A percentile compares a stretch with the other conserved stretches of the same genome.
phyloP scores from a whole-genome alignment of 164 flowering plant genomes.

The Cinnamomum micranthum region DNA sequence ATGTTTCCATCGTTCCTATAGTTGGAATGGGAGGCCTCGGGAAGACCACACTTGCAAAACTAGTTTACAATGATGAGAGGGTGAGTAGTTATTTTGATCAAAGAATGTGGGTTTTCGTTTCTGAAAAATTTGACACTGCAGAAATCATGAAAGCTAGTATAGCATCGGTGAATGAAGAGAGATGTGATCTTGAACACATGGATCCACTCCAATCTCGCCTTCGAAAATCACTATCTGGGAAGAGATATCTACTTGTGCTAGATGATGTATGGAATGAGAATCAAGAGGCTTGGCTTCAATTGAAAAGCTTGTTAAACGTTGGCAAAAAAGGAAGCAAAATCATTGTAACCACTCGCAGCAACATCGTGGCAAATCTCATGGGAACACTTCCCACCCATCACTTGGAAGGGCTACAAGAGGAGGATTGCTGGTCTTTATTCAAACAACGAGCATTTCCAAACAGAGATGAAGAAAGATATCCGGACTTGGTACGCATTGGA shows the following conservation, averaged over 20 bases:
- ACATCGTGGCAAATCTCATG: neutral
- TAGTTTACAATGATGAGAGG: neutral
- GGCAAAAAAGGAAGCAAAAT: neutral
- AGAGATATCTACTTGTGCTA: neutral
- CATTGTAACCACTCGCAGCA: neutral
- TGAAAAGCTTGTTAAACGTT: neutral
- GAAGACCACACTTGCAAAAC: neutral
- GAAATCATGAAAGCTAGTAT: neutral
- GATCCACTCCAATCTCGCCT: neutral
- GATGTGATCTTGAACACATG: neutral
- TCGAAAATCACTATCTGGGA: neutral
- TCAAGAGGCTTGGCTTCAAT: neutral
- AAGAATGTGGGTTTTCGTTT: neutral
- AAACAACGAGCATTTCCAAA: neutral
- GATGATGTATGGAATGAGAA: slow-evolving; percentile 2
- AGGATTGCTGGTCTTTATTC: slow-evolving; percentile 1
- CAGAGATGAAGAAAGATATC: neutral
- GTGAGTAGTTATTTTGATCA: neutral
- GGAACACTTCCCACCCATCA: neutral
- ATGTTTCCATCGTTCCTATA: neutral
- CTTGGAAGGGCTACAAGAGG: neutral
- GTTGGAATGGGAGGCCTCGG: neutral
- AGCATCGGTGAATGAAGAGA: neutral
- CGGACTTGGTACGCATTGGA: slow-evolving; percentile 5
- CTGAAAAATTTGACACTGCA: neutral